Evolutionary conservation across 371 early-diverging fungal species (phyloP).

Genomic region (Saksenaea vasiformis): DNA sequence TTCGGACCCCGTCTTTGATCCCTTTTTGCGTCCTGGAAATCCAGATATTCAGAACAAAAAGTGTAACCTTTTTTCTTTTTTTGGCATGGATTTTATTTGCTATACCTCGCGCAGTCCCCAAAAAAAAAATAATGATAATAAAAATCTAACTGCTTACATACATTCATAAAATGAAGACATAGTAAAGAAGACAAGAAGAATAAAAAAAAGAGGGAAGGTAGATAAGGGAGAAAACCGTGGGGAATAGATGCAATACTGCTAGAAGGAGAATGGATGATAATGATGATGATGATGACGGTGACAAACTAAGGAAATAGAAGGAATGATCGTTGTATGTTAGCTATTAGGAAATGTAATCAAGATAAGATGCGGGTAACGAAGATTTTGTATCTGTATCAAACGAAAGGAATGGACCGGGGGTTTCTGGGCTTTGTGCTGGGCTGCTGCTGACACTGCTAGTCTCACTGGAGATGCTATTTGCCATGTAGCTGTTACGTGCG

Average conservation of each 20-base stretch:
- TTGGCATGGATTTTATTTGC: neutral
- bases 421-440: neutral
- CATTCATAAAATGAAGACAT: constrained; percentile 1
- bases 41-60: constrained; percentile 5
- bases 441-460: neutral
- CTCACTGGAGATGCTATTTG: neutral
- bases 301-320: neutral
- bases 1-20: neutral
- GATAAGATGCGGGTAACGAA: neutral
- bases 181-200: neutral
- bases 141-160: no score
- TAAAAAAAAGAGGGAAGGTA: neutral
- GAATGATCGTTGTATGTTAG: neutral
- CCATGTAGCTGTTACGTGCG: constrained; percentile 1
- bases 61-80: neutral
- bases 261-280: neutral
- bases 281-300: neutral
- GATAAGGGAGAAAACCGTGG: neutral
- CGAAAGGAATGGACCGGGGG: neutral
- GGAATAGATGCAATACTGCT: neutral
- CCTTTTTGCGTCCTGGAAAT: neutral
- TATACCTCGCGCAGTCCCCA: neutral
- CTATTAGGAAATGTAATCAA: neutral
- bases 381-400: neutral
- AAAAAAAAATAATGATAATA: neutral